Evolutionary conservation across 2,329 filamentous ascomycete genomes (phyloP).

Genomic region (Aspergillus sp.): DNA sequence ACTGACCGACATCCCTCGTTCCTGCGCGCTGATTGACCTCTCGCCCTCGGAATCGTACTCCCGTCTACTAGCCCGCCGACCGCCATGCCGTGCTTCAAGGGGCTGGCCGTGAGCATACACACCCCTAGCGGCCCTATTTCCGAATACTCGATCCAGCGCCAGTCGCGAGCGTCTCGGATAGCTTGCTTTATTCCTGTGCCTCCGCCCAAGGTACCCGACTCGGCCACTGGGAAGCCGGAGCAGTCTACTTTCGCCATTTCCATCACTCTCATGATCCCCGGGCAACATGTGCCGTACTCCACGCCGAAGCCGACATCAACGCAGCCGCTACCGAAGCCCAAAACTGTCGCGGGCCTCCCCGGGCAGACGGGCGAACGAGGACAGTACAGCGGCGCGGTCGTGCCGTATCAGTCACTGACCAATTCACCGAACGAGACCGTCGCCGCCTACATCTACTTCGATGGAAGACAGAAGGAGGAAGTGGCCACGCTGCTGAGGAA

Average conservation of each 20-base stretch:
- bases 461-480: constrained; percentile 89
- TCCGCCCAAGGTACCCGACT: constrained; percentile 65
- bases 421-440: constrained; percentile 93
- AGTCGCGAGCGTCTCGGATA: constrained; percentile 82
- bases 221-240: constrained; percentile 66
- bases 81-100: constrained; percentile 92
- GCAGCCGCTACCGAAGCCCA: constrained; percentile 71
- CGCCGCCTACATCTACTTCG: constrained; percentile 97
- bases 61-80: constrained; percentile 1
- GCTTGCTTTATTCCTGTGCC: constrained; percentile 96
- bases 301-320: constrained; percentile 68
- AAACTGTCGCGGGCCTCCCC: constrained; percentile 65
- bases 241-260: constrained; percentile 96
- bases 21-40: constrained; percentile 1
- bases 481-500: constrained; percentile 86
- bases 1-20: too few species aligned
- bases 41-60: constrained; percentile 1
- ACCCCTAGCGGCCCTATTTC: constrained; percentile 67
- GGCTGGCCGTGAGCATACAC: constrained; percentile 96
- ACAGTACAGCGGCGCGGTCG: constrained; percentile 51
- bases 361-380: constrained; percentile 44
- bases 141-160: constrained; percentile 90
- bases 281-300: constrained; percentile 84
- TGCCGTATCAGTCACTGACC: constrained; percentile 85
- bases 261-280: constrained; percentile 85